Conservation (phyloP, 768 basidiomycete species). For the Auricularia sp. region DNA sequence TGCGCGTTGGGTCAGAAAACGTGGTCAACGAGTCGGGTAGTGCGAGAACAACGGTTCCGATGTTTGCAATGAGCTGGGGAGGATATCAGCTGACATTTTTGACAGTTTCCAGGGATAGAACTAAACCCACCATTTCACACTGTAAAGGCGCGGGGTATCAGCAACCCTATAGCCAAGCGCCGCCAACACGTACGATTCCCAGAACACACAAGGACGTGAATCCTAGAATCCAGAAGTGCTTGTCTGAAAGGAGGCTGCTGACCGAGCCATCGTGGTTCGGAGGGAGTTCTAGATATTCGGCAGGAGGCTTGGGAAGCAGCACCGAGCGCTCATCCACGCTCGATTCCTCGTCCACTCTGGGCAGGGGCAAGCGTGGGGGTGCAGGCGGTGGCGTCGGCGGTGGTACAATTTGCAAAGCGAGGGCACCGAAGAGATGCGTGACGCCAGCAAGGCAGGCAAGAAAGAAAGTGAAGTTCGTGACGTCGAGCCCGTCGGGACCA, state of each 20-base stretch:
- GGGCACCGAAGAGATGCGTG: slow-evolving; percentile 45
- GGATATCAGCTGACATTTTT: neutral
- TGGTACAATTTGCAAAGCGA: slow-evolving; percentile 29
- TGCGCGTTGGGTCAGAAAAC: slow-evolving; percentile 9
- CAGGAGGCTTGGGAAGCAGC: slow-evolving; percentile 10
- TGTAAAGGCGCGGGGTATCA: slow-evolving; percentile 16
- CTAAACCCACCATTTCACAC: slow-evolving; percentile 53
- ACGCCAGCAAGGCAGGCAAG: slow-evolving; percentile 44
- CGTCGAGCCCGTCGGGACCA: slow-evolving; percentile 30
- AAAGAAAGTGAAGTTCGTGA: slow-evolving; percentile 44
- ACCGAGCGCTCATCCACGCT: slow-evolving; percentile 20
- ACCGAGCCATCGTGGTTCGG: slow-evolving; percentile 23
- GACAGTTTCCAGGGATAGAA: neutral
- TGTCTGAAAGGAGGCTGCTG: slow-evolving; percentile 41
- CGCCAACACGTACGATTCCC: slow-evolving; percentile 49
- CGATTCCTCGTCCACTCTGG: slow-evolving; percentile 15
- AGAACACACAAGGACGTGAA: slow-evolving; percentile 42
- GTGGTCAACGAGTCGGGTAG: slow-evolving; percentile 29
- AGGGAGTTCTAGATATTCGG: slow-evolving; percentile 16
- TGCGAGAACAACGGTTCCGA: slow-evolving; percentile 65
- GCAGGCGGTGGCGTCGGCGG: slow-evolving; percentile 8
- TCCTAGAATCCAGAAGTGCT: slow-evolving; percentile 55
- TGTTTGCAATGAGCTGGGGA: slow-evolving; percentile 52
- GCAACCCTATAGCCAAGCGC: neutral
- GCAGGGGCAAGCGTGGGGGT: slow-evolving; percentile 10